Evolutionary conservation across 2,329 filamentous ascomycete species (phyloP).

Genomic region (Colletotrichum sp.): DNA sequence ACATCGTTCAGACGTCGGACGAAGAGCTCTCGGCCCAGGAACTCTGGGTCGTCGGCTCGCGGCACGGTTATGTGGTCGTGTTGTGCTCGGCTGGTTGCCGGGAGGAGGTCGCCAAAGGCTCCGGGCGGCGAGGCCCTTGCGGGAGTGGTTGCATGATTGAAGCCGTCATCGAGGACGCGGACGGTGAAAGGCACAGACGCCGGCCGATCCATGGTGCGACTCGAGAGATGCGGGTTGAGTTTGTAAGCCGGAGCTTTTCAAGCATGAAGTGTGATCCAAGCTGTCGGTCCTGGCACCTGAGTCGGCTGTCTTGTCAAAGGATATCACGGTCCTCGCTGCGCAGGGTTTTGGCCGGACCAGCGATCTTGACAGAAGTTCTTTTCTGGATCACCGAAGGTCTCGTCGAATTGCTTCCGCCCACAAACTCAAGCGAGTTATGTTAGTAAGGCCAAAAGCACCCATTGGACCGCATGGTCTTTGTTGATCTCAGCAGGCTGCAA

Average conservation of each 20-base stretch:
- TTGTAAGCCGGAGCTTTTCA: background rate
- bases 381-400: background rate
- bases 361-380: background rate
- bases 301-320: background rate
- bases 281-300: background rate
- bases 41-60: conserved; percentile 12
- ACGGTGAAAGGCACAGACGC: conserved; percentile 14
- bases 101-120: conserved; percentile 26
- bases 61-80: conserved; percentile 33
- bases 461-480: background rate
- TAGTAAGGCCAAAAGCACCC: background rate
- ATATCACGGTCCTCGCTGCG: background rate
- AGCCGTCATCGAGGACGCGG: conserved; percentile 12
- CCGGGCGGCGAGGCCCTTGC: background rate
- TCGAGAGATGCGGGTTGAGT: background rate
- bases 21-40: conserved; percentile 33
- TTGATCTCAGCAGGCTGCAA: background rate
- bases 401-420: background rate
- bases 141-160: background rate
- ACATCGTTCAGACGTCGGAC: conserved; percentile 32
- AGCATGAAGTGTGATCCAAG: background rate
- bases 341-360: background rate
- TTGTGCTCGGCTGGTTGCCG: conserved; percentile 32
- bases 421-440: background rate
- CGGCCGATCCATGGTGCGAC: conserved; percentile 10